Evolutionary conservation across 106 monocot species (phyloP), one percentile per base, ranked within the genome.

Genomic region (Platanthera zijinensis): DNA sequence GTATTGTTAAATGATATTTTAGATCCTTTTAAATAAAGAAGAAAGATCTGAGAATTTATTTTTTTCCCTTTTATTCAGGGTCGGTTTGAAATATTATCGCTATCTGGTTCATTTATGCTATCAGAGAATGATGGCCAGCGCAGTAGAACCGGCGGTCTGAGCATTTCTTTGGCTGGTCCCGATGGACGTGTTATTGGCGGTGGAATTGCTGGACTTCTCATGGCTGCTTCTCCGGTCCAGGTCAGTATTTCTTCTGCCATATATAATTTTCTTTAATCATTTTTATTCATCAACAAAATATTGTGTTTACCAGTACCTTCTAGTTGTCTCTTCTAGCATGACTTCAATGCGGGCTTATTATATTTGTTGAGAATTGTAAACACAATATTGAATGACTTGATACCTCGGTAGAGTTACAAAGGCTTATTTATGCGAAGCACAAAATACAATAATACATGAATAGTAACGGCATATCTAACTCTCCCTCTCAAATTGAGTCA

Each of bases 141-240:
- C 5, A 94, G 94, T 80, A 81, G 94, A 72, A 94, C 87, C 5
- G 91, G 94, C 77, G 91, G 94, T n/a, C 66, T 94, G 21, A 94
- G 94, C 57, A 85, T 94, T 48, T 89, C 94, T 0, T 80, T 94
- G 28, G 88, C 91, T 18, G 89, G 91, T 51, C 84, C 89, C 10
- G 94, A 94, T 80, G 94, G 94, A n/a, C 86, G 94, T 25, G 91
- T 94, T 66, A 81, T 94, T 51, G 94, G 94, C 30, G 94, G 91
- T 30, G 87, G 89, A 77, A 89, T 91, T 2, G 94, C 91, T 3
- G 94, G 94, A 32, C 69, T 87, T 50, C 74, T 94, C 39, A 94
- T 89, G 4, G 94, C 94, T 25, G 94, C 94, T 17, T 89, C 91
- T 30, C 94, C 94, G 14, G 82, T 94, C 3, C 94, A 94, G 89